Conservation (phyloP, 1,284 basidiomycete genomes). For the Golubevia sp. region DNA sequence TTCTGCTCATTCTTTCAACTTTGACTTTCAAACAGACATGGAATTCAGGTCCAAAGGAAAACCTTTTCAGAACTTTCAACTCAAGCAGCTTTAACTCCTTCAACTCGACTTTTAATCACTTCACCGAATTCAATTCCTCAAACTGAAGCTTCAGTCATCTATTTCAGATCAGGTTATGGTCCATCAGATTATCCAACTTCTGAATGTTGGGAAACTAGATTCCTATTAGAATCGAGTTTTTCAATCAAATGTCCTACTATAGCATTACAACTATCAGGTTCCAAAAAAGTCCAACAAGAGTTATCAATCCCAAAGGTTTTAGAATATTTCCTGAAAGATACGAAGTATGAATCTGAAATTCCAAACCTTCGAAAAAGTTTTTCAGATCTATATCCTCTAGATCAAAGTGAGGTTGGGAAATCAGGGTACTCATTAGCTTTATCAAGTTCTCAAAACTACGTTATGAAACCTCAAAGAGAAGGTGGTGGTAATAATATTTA, state of each 20-base stretch:
- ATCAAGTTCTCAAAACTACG: constrained; percentile 68
- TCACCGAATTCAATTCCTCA: constrained; percentile 14
- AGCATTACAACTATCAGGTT: constrained; percentile 88
- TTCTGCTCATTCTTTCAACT: not conserved
- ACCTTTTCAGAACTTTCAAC: constrained; percentile 73
- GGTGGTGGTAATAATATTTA: constrained; percentile 98
- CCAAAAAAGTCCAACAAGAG: constrained; percentile 94
- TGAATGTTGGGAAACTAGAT: constrained; percentile 73
- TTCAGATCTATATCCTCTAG: constrained; percentile 71
- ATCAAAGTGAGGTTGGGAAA: constrained; percentile 62
- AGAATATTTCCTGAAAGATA: constrained; percentile 68
- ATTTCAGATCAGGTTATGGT: constrained; percentile 85
- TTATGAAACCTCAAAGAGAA: constrained; percentile 93
- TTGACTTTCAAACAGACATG: constrained; percentile 68
- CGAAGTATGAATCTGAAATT: constrained; percentile 57
- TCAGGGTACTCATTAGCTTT: constrained; percentile 69
- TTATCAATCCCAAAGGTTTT: constrained; percentile 76
- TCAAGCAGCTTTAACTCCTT: constrained; percentile 66
- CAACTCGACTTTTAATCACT: constrained; percentile 35
- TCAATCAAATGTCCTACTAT: constrained; percentile 94
- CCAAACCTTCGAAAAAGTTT: constrained; percentile 67
- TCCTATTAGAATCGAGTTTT: constrained; percentile 74
- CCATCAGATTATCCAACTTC: constrained; percentile 77
- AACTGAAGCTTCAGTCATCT: constrained; percentile 78
- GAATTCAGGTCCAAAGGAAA: constrained; percentile 74